phyloP scores from a whole-genome alignment of 768 basidiomycete species.

The Boletus edulis region DNA sequence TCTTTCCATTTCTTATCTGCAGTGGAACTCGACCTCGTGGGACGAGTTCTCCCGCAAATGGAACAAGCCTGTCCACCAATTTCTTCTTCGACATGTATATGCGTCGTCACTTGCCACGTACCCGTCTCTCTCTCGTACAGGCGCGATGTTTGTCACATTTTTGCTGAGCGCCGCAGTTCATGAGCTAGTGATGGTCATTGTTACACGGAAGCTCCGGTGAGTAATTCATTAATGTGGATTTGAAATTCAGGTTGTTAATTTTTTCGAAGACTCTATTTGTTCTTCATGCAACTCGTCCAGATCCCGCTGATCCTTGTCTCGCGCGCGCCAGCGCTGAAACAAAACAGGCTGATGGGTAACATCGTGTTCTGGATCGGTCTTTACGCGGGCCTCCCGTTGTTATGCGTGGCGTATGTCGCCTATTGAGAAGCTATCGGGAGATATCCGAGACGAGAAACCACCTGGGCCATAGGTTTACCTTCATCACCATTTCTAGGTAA shows the following conservation, averaged over 20 bases:
- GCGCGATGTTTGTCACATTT: conserved; percentile 94
- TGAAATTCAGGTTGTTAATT: not conserved
- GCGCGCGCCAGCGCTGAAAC: conserved; percentile 70
- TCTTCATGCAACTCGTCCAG: conserved; percentile 81
- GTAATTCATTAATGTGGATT: conserved; percentile 17
- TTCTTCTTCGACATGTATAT: conserved; percentile 94
- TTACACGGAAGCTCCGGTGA: conserved; percentile 87
- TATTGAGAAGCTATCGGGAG: conserved; percentile 37
- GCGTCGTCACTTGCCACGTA: conserved; percentile 81
- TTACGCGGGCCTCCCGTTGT: conserved; percentile 87
- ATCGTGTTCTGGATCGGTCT: conserved; percentile 94
- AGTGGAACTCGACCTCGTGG: conserved; percentile 98
- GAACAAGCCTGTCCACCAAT: conserved; percentile 96
- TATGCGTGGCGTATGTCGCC: conserved; percentile 75
- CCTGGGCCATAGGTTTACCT: conserved; percentile 1
- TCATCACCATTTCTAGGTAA: not conserved
- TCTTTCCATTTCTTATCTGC: not conserved
- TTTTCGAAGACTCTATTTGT: conserved; percentile 72
- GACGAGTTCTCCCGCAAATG: conserved; percentile 98
- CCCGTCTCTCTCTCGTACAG: conserved; percentile 60
- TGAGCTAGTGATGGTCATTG: conserved; percentile 95
- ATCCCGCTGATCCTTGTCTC: conserved; percentile 87
- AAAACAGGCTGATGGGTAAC: conserved; percentile 79
- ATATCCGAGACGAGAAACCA: conserved; percentile 3
- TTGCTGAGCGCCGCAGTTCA: conserved; percentile 86